Evolutionary conservation across 176 grass and related monocot genomes (phyloP).

Genomic region (Hsuehochloa calcarea): DNA sequence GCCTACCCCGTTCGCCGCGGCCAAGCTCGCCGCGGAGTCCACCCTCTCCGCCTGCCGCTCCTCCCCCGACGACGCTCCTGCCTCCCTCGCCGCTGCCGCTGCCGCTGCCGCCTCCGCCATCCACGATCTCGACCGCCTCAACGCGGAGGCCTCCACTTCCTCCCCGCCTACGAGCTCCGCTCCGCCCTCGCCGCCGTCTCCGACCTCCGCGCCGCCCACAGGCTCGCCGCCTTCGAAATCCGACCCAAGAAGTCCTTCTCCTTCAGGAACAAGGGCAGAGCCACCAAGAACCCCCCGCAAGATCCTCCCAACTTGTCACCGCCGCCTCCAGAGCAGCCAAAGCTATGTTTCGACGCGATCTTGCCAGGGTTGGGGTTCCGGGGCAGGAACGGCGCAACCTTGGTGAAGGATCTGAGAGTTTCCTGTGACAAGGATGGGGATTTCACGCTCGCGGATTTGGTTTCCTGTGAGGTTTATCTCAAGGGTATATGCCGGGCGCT

Average conservation of each 20-base stretch:
- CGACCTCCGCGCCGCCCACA: constrained; percentile 65
- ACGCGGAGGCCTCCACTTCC: constrained; percentile 73
- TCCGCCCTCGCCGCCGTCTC: constrained; percentile 59
- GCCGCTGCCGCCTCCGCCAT: constrained; percentile 45
- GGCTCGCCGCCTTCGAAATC: constrained; percentile 37
- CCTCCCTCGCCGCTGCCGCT: constrained; percentile 37
- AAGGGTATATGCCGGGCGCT: constrained; percentile 73
- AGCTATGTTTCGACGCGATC: constrained; percentile 9
- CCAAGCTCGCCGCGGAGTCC: constrained; percentile 55
- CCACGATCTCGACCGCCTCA: constrained; percentile 55
- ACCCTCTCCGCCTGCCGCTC: constrained; percentile 53
- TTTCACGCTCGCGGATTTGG: constrained; percentile 75
- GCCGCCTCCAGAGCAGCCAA: constrained; percentile 16
- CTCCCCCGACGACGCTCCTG: not conserved
- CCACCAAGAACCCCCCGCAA: constrained; percentile 39
- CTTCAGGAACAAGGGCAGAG: constrained; percentile 70
- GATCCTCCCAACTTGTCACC: constrained; percentile 25
- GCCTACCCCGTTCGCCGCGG: constrained; percentile 42
- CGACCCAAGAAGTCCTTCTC: constrained; percentile 84
- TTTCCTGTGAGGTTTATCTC: constrained; percentile 66
- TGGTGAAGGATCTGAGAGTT: constrained; percentile 73
- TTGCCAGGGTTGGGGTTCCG: constrained; percentile 62
- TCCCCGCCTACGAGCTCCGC: constrained; percentile 75
- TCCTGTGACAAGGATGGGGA: constrained; percentile 62
- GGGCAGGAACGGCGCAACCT: constrained; percentile 41